Percentiles rank a stretch among this genome's conserved stretches.
Evolutionary conservation across 257 asterid genomes (phyloP).

Genomic region (Rauvolfia tetraphylla): DNA sequence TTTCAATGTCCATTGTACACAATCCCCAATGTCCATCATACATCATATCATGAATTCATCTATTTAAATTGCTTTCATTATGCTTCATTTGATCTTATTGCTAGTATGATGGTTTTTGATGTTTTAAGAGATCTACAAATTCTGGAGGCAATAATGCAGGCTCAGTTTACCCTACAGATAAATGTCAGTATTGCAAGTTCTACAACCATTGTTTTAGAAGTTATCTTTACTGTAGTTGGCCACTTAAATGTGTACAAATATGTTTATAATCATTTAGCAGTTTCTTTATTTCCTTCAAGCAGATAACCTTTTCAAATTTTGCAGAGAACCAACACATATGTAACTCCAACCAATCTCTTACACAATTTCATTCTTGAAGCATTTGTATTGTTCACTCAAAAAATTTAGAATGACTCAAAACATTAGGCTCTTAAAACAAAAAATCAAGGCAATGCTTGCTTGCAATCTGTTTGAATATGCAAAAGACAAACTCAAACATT

Average conservation of each 20-base stretch:
- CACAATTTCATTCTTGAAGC: neutral
- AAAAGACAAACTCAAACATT: neutral
- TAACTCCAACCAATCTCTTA: neutral
- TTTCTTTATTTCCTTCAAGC: neutral
- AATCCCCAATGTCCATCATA: neutral
- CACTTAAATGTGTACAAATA: neutral
- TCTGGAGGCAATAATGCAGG: neutral
- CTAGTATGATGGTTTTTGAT: neutral
- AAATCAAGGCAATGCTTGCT: neutral
- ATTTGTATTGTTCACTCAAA: too few species aligned
- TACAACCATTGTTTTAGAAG: neutral
- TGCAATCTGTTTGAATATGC: neutral
- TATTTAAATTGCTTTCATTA: neutral
- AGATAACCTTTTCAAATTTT: neutral
- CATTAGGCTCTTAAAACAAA: neutral
- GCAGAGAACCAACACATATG: neutral
- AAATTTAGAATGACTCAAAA: neutral
- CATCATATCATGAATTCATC: neutral
- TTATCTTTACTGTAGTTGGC: neutral
- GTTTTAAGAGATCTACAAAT: neutral
- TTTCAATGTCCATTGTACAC: neutral
- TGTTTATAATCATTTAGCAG: neutral
- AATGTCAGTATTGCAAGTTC: neutral
- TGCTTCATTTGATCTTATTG: neutral
- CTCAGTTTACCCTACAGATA: neutral